Conservation (phyloP, 805 yeast species). For the Diddensiella caesifluorescens region DNA sequence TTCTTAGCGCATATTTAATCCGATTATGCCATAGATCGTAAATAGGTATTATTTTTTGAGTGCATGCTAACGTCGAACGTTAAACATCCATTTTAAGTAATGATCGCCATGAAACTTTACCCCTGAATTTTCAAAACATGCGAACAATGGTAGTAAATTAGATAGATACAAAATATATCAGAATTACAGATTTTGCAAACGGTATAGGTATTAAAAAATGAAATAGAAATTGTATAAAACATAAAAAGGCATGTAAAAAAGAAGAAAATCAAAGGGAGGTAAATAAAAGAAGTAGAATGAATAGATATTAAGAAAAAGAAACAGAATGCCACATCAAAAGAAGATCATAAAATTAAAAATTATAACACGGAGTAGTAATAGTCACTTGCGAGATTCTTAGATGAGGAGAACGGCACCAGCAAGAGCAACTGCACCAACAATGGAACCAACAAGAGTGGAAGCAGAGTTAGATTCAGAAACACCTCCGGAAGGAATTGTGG, state of each 20-base stretch:
- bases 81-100: no score
- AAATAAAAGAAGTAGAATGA: not conserved
- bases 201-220: no score
- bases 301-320: not conserved
- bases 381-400: slow-evolving; percentile 7
- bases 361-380: not conserved
- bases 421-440: slow-evolving; percentile 23
- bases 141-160: no score
- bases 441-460: slow-evolving; percentile 14
- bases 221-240: slow-evolving; percentile 1
- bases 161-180: no score
- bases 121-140: no score
- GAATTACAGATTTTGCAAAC: no score
- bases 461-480: slow-evolving; percentile 21
- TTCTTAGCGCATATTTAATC: no score
- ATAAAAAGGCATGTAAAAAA: not conserved
- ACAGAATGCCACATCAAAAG: slow-evolving; percentile 2
- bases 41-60: no score
- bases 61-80: no score
- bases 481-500: slow-evolving; percentile 23
- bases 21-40: no score
- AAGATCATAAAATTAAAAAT: slow-evolving; percentile 2
- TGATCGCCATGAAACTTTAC: no score
- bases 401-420: slow-evolving; percentile 26
- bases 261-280: no score